Conservation (phyloP, 1,284 basidiomycete genomes). For the Fomitopsis pinicola region DNA sequence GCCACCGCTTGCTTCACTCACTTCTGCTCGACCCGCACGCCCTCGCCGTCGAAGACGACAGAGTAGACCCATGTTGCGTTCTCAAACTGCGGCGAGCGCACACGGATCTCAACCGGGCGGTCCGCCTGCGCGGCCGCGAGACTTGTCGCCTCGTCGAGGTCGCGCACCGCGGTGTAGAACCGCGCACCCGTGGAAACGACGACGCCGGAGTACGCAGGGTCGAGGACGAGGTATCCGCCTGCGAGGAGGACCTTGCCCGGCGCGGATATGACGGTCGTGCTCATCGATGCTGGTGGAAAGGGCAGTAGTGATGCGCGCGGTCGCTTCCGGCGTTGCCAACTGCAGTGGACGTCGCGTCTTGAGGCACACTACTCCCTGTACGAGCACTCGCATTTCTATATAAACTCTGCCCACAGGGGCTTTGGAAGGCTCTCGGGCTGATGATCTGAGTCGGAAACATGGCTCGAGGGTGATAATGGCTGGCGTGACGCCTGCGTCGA, state of each 20-base stretch:
- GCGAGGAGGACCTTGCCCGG: constrained; percentile 96
- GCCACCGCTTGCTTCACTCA: constrained; percentile 17
- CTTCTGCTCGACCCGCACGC: constrained; percentile 47
- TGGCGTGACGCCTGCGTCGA: constrained; percentile 3
- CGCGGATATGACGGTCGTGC: constrained; percentile 73
- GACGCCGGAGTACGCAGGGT: constrained; percentile 76
- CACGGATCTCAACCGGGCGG: constrained; percentile 47
- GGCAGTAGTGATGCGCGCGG: neutral
- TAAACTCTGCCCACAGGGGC: neutral
- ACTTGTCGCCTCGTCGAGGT: constrained; percentile 17
- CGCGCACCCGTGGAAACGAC: constrained; percentile 90
- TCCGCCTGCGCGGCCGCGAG: constrained; percentile 9
- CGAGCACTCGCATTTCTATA: neutral
- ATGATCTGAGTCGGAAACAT: neutral
- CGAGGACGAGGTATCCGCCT: constrained; percentile 92
- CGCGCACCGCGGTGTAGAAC: constrained; percentile 77
- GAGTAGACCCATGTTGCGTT: constrained; percentile 78
- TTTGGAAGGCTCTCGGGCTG: neutral
- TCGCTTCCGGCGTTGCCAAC: neutral
- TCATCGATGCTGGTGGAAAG: constrained; percentile 27
- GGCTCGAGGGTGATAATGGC: neutral
- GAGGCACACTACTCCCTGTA: neutral
- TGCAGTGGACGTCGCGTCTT: neutral
- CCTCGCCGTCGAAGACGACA: constrained; percentile 39
- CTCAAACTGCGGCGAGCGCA: constrained; percentile 90